Base-by-base conservation (phyloP, 805 yeast genomes). In the Zygotorulaspora danielsina region DNA sequence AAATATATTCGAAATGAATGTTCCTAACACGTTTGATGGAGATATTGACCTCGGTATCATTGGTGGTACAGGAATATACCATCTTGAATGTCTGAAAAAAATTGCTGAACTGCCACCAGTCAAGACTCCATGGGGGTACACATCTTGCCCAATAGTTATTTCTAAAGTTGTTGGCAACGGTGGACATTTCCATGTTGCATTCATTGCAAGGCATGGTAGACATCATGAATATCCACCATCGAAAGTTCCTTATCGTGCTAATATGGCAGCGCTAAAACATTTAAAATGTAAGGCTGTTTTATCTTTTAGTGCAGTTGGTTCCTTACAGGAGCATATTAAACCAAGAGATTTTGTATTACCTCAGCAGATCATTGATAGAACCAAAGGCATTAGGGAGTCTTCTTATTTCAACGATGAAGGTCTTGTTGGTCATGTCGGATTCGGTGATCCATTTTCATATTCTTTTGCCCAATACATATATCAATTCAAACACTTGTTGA, bases 321-420 rank as follows among this genome's bases (percentile, higher is more conserved):
- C 97, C 2, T 73, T 93, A 53, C 95, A 83, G 60, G 82, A 75
- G 48, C 86, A 86, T 48, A 87, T 93, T 64, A 78, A 75, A 50
- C 98, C 99, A 25, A 78, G 97, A 50, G 97, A 93, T 65, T 93
- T 93, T 59, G 96, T 90, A n/a, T 67, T 93, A 36, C 97, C 98
- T 22, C 88, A 84, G 50, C 99, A 93, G 71, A 75, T 93, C 55
- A 90, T 93, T 55, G 99, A 93, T 65, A 78, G 98, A 63, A 93
- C 99, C 33, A 90, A 90, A 69, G 97, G 97, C 16, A 81, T 88
- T 54, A 75, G 99, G 53, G 80, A 84, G 10, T 80, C 93, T 11
- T 84, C 96, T 13, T 88, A 84, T 63, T 90, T 88, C 60, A 68
- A 68, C 43, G 97, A 84, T 55, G 73, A 73, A 44, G 98, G 98